Evolutionary conservation across 306 rosid species (phyloP).

Genomic region (Cicer bijugum): DNA sequence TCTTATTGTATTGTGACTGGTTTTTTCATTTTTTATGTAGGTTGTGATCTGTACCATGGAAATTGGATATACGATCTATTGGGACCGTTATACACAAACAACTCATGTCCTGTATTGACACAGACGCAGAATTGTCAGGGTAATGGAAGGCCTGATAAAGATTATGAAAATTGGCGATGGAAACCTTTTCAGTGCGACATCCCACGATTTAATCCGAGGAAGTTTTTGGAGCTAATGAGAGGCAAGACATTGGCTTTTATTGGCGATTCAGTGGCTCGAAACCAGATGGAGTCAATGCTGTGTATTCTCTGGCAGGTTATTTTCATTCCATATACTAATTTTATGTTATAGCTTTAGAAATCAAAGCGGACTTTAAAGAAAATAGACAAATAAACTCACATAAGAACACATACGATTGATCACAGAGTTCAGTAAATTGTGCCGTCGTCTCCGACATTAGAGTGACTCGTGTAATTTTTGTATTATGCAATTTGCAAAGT

Average conservation of each 20-base stretch:
- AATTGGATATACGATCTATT: slow-evolving; percentile 72
- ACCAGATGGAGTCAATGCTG: slow-evolving; percentile 94
- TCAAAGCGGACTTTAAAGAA: too few relatives aligned
- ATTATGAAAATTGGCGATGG: slow-evolving; percentile 95
- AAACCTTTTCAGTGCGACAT: slow-evolving; percentile 86
- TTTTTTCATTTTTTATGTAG: slow-evolving; percentile 50
- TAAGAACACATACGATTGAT: too few relatives aligned
- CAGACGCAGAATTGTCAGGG: slow-evolving; percentile 98
- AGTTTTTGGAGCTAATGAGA: slow-evolving; percentile 83
- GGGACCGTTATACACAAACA: slow-evolving; percentile 84
- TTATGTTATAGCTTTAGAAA: background rate
- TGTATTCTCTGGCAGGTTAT: slow-evolving; percentile 95
- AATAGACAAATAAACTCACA: too few relatives aligned
- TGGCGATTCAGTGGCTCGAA: slow-evolving; percentile 96
- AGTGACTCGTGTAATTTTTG: too few relatives aligned
- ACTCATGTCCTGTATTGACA: slow-evolving; percentile 84
- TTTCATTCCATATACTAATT: slow-evolving; percentile 29
- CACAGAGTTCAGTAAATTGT: too few relatives aligned
- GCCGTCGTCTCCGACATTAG: too few relatives aligned
- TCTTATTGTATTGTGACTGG: slow-evolving; percentile 17
- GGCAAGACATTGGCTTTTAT: slow-evolving; percentile 94
- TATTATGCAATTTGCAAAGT: too few relatives aligned
- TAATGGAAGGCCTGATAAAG: slow-evolving; percentile 96
- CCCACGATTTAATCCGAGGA: slow-evolving; percentile 79
- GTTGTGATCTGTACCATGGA: slow-evolving; percentile 87